phyloP scores from a whole-genome alignment of 2,329 filamentous ascomycete genomes.

The Metarhizium robertsii region DNA sequence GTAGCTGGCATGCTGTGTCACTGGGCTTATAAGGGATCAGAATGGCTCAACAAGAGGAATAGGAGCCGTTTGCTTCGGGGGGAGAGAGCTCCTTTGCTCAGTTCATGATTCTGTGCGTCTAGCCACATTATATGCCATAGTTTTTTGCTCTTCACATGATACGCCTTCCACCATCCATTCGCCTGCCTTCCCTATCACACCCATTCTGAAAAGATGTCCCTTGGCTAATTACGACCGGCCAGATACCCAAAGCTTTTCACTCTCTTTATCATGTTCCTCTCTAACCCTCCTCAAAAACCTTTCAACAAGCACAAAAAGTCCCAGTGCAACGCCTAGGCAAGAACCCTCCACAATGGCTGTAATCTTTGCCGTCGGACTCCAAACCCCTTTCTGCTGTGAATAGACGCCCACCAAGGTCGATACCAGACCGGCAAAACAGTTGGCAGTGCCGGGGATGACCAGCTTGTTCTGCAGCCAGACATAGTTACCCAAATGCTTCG shows the following conservation, averaged over 20 bases:
- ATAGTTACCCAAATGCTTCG: conserved; percentile 37
- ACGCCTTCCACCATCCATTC: neutral
- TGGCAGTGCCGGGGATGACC: conserved; percentile 35
- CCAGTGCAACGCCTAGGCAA: conserved; percentile 15
- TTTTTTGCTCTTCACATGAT: too few species aligned
- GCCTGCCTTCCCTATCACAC: neutral
- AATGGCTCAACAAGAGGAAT: conserved; percentile 31
- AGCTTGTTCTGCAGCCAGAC: conserved; percentile 44
- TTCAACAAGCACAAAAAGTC: conserved; percentile 22
- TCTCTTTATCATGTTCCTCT: conserved; percentile 15
- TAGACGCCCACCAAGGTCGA: conserved; percentile 41
- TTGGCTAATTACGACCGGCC: too few species aligned
- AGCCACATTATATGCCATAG: neutral
- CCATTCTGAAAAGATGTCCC: neutral
- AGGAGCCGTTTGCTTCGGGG: neutral
- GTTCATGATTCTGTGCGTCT: conserved; percentile 5
- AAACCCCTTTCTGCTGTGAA: conserved; percentile 33
- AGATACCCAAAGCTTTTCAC: conserved; percentile 7
- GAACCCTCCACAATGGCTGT: conserved; percentile 26
- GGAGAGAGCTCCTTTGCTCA: conserved; percentile 23
- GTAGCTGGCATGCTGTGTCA: conserved; percentile 72
- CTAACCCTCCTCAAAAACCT: conserved; percentile 21
- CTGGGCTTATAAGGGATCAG: conserved; percentile 49
- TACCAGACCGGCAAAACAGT: conserved; percentile 39
- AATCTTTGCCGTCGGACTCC: conserved; percentile 30